These are phyloP conservation scores for Dichotomocladium elegans DNA, from an alignment of 371 early-diverging fungal species.

Conservation along the genomic window DNA sequence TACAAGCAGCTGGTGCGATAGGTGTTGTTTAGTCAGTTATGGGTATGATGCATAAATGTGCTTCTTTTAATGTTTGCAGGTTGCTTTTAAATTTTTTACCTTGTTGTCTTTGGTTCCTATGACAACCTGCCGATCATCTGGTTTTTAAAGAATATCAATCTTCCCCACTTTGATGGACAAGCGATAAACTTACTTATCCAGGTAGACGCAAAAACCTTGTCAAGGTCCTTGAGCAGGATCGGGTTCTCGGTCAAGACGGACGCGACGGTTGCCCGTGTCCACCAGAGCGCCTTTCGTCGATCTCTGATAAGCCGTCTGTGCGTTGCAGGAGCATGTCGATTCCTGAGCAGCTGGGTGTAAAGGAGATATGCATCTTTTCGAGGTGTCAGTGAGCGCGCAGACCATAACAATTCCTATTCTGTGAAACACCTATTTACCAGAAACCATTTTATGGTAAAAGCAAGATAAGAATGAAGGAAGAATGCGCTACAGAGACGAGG, in stretches of 20 bases:
- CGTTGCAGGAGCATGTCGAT: background rate
- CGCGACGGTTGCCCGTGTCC: background rate
- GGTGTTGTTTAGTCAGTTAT: no score
- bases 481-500: no score
- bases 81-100: no score
- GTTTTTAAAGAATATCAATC: background rate
- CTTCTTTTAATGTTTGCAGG: no score
- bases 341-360: background rate
- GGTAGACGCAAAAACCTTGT: slow-evolving; percentile 58
- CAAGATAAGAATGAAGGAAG: no score
- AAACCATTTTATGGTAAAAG: no score
- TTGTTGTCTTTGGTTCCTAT: slow-evolving; percentile 65
- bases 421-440: no score
- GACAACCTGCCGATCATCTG: slow-evolving; percentile 38
- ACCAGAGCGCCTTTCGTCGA: background rate
- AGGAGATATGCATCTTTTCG: no score
- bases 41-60: no score
- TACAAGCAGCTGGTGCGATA: background rate
- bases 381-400: no score
- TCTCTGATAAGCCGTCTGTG: background rate
- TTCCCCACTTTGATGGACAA: background rate
- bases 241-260: slow-evolving; percentile 2
- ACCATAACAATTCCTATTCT: no score
- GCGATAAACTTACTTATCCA: slow-evolving; percentile 35
- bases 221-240: slow-evolving; percentile 20